Evolutionary conservation across 208 protist species (phyloP), one percentile per base, ranked within the genome.

Genomic region (Crithidia fasciculata): DNA sequence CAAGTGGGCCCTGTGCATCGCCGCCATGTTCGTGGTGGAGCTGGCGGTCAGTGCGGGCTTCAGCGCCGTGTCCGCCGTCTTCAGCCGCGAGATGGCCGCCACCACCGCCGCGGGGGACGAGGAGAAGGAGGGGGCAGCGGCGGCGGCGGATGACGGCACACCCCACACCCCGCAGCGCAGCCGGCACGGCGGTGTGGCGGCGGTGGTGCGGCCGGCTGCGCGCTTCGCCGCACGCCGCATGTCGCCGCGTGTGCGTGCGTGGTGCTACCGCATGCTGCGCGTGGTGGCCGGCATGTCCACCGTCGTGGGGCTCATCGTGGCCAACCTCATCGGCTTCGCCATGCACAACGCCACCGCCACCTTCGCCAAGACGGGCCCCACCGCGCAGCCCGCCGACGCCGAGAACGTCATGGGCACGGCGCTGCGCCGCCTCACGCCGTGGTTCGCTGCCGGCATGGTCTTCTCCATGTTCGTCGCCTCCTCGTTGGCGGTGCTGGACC

Each of bases 1-100:
- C 9, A 71, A 91, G 61, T 95, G 91, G 91, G 92, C 89, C 0
- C 28, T 80, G 40, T 81, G 86, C 66, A 89, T 93, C 39, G 57
- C 78, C 10, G 53, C 72, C 8, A 77, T 84, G 55, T 86, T 96
- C 52, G 40, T 93, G 28, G 47, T 83, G 37, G 92, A 96, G 74
- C 40, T 90, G 39, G 44, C 70, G 45, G 69, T 88, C 43, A 76
- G 64, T 49, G 61, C 13, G 60, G n/a, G 80, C 15, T 85, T 76
- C 62, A 54, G 52, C 58, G 53, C 43, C n/a, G 49, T 78, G 10
- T 37, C 47, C 8, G 56, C 44, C 39, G 57, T 69, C 52, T 69
- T 87, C 41, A 47, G 41, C 41, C 64, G 41, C 36, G 82, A 72
- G 77, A 74, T 82, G 77, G 70, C 61, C 16, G 13, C 47, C 10